Conservation (phyloP, 805 yeast species). For the Torulaspora gathmanii region DNA sequence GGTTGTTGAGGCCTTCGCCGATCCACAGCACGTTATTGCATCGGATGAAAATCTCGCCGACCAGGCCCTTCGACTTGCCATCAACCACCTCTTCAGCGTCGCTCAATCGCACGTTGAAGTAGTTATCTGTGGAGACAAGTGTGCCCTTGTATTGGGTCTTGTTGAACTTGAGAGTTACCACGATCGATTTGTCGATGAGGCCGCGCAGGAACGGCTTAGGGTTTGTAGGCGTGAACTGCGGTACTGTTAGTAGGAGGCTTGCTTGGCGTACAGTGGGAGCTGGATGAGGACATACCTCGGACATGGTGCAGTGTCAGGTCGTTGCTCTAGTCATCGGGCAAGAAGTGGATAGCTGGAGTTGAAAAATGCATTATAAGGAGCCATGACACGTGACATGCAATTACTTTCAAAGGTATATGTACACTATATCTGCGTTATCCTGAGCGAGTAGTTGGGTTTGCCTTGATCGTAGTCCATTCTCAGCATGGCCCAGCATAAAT, state of each 20-base stretch:
- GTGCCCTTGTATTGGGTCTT: slow-evolving; percentile 80
- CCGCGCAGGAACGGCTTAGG: slow-evolving; percentile 88
- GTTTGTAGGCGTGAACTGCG: slow-evolving; percentile 56
- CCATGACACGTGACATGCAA: background rate
- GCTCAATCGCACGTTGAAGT: slow-evolving; percentile 81
- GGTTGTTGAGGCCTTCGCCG: slow-evolving; percentile 11
- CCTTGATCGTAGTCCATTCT: slow-evolving; percentile 59
- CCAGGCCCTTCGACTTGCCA: slow-evolving; percentile 45
- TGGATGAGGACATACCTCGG: background rate
- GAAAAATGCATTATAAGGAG: background rate
- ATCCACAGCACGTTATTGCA: slow-evolving; percentile 78
- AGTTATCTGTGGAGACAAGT: slow-evolving; percentile 76
- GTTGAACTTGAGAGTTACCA: slow-evolving; percentile 86
- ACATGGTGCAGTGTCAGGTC: slow-evolving; percentile 3
- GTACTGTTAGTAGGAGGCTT: slow-evolving; percentile 18
- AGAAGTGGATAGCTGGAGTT: background rate
- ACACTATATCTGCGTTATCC: slow-evolving; percentile 47
- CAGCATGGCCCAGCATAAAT: slow-evolving; percentile 76
- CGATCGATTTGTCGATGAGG: slow-evolving; percentile 62
- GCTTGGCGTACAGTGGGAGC: background rate
- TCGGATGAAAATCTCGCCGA: slow-evolving; percentile 79
- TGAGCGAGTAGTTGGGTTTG: slow-evolving; percentile 33
- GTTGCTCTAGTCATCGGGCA: background rate
- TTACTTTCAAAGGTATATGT: background rate
- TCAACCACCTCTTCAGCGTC: slow-evolving; percentile 52